Evolutionary conservation across 495 filamentous ascomycete genomes (phyloP).

Genomic region (Lentithecium fluviatile): DNA sequence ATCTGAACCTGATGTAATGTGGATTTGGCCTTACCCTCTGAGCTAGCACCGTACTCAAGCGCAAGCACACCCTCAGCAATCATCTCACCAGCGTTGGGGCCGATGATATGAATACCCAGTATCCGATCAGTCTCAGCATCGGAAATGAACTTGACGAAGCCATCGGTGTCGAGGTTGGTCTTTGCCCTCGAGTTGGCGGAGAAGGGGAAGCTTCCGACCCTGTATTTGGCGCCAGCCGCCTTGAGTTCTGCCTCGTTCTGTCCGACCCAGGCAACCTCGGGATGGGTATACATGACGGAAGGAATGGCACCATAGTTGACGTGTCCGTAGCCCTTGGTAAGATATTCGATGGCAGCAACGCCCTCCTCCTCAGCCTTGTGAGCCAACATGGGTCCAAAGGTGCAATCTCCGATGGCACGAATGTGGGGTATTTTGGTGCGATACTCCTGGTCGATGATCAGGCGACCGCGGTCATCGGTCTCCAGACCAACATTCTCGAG

Average conservation of each 20-base stretch:
- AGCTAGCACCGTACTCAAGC: constrained; percentile 92
- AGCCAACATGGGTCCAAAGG: constrained; percentile 98
- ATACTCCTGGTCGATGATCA: constrained; percentile 97
- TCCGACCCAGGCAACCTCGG: constrained; percentile 97
- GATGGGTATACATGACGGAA: constrained; percentile 98
- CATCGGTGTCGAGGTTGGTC: constrained; percentile 97
- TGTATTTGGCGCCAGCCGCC: constrained; percentile 83
- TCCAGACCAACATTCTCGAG: constrained; percentile 94
- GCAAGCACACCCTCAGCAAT: constrained; percentile 96
- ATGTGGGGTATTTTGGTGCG: constrained; percentile 96
- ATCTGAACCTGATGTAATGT: background rate
- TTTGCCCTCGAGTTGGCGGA: constrained; percentile 95
- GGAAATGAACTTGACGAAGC: constrained; percentile 93
- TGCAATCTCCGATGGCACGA: constrained; percentile 92
- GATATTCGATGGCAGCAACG: constrained; percentile 91
- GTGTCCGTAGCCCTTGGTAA: constrained; percentile 94
- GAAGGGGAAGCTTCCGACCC: constrained; percentile 91
- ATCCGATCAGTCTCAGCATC: constrained; percentile 97
- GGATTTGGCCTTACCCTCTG: constrained; percentile 62
- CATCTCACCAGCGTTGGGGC: constrained; percentile 96
- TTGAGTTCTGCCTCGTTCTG: constrained; percentile 97
- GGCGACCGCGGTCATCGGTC: constrained; percentile 86
- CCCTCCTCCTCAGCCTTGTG: constrained; percentile 99
- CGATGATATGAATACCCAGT: constrained; percentile 93
- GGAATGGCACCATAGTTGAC: constrained; percentile 99